Percentiles rank a stretch among this genome's conserved stretches.
Evolutionary conservation across 164 flowering plant genomes (phyloP).

Genomic region (Berberis thunbergii): DNA sequence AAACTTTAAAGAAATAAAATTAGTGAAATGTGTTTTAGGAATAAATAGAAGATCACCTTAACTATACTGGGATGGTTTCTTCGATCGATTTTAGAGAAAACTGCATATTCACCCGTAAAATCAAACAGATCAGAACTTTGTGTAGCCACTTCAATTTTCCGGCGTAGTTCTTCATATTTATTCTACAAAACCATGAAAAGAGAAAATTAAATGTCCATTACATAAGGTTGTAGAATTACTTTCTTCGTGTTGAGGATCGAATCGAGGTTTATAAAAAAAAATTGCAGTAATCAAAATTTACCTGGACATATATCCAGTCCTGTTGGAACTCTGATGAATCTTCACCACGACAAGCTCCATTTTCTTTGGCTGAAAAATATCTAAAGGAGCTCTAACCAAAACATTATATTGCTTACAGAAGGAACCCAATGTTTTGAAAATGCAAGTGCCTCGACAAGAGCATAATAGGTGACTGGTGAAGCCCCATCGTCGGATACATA

Average conservation of each 20-base stretch:
- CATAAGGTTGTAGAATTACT: neutral
- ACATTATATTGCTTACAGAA: conserved; percentile 46
- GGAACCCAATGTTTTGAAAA: conserved; percentile 62
- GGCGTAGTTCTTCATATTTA: conserved; percentile 32
- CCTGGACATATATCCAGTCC: conserved; percentile 43
- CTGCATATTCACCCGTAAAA: conserved; percentile 17
- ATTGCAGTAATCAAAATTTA: conserved; percentile 6
- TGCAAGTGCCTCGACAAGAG: conserved; percentile 39
- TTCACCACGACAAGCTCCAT: neutral
- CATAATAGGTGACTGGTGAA: conserved; percentile 46
- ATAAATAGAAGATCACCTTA: conserved; percentile 25
- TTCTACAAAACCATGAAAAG: conserved; percentile 14
- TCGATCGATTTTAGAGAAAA: conserved; percentile 25
- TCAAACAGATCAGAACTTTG: conserved; percentile 2
- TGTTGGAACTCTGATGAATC: conserved; percentile 22
- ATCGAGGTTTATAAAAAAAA: neutral
- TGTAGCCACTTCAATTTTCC: conserved; percentile 29
- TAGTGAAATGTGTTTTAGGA: neutral
- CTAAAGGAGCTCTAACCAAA: conserved; percentile 44
- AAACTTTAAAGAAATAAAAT: neutral
- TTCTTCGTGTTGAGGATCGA: neutral
- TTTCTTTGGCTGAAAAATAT: conserved; percentile 22
- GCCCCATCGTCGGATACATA: conserved; percentile 62
- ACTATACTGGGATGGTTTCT: conserved; percentile 37
- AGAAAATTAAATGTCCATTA: neutral